A percentile compares a stretch with the other conserved stretches of the same genome.
phyloP scores from a whole-genome alignment of 2,329 filamentous ascomycete genomes.

The Botrytis sinoallii region DNA sequence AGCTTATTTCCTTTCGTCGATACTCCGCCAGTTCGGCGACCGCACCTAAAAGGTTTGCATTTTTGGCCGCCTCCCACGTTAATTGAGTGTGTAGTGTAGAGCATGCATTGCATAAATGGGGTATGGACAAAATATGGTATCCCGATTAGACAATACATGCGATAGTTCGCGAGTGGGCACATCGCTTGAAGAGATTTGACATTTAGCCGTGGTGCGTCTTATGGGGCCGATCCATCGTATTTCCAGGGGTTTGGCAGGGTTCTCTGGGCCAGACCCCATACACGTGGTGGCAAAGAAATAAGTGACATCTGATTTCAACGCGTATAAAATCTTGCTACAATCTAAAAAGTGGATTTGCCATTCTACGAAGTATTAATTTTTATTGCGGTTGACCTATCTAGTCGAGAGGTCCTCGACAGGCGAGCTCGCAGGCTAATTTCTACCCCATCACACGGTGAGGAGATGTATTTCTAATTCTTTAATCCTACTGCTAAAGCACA shows the following conservation, averaged over 20 bases:
- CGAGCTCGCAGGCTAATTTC: not conserved
- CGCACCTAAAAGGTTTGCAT: not conserved
- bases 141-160: not conserved
- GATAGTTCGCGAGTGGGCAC: not conserved
- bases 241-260: constrained; percentile 3
- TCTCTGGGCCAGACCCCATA: not conserved
- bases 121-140: not conserved
- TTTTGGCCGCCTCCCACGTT: not conserved
- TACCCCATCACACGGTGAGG: not conserved
- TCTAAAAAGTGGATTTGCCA: not conserved
- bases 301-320: constrained; percentile 7
- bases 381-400: not conserved
- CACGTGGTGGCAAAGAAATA: not conserved
- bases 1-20: constrained; percentile 11
- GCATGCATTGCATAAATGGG: constrained; percentile 7
- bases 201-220: constrained; percentile 2
- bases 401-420: not conserved
- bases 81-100: not conserved
- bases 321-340: not conserved
- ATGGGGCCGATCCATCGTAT: constrained; percentile 1
- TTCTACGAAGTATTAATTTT: not conserved
- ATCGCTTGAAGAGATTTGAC: not conserved
- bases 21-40: not conserved
- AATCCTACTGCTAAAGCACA: not conserved
- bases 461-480: not conserved